A percentile compares a stretch with the other conserved stretches of the same genome.
phyloP scores from a whole-genome alignment of 1,284 basidiomycete species.

The Leucocoprinus gongylophorus region DNA sequence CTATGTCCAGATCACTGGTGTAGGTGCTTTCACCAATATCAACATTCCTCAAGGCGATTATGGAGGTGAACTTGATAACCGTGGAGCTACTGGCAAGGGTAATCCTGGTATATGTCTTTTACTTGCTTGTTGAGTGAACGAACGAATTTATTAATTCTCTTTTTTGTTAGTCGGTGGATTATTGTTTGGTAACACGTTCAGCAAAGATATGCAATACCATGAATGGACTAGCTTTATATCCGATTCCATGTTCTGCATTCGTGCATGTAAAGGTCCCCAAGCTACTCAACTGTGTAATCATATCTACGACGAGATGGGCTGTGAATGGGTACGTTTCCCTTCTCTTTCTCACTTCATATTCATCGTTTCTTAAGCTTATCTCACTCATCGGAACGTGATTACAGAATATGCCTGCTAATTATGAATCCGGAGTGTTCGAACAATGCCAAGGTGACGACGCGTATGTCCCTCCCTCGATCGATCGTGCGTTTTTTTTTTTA shows the following conservation, averaged over 20 bases:
- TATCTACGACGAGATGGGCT: constrained; percentile 51
- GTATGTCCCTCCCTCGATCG: constrained; percentile 25
- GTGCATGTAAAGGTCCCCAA: constrained; percentile 51
- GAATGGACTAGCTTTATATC: constrained; percentile 56
- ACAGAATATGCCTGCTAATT: constrained; percentile 51
- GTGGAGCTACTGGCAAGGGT: constrained; percentile 45
- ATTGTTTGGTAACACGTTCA: constrained; percentile 51
- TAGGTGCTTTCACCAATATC: constrained; percentile 61
- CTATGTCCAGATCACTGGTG: constrained; percentile 58
- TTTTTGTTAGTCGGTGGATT: constrained; percentile 43
- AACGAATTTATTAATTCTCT: background rate
- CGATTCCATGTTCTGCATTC: constrained; percentile 53
- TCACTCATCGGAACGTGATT: background rate
- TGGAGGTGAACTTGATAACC: constrained; percentile 57
- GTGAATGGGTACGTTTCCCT: constrained; percentile 37
- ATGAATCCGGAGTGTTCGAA: constrained; percentile 42
- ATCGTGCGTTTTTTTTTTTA: background rate
- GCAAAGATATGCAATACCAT: constrained; percentile 40
- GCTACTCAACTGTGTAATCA: constrained; percentile 53
- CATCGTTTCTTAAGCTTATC: background rate
- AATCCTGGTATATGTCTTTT: constrained; percentile 33
- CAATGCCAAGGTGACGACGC: constrained; percentile 44
- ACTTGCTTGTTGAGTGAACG: background rate
- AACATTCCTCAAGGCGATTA: constrained; percentile 41
- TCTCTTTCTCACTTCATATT: background rate